phyloP scores from a whole-genome alignment of 1,139 yeast species.

The Candida albicans region DNA sequence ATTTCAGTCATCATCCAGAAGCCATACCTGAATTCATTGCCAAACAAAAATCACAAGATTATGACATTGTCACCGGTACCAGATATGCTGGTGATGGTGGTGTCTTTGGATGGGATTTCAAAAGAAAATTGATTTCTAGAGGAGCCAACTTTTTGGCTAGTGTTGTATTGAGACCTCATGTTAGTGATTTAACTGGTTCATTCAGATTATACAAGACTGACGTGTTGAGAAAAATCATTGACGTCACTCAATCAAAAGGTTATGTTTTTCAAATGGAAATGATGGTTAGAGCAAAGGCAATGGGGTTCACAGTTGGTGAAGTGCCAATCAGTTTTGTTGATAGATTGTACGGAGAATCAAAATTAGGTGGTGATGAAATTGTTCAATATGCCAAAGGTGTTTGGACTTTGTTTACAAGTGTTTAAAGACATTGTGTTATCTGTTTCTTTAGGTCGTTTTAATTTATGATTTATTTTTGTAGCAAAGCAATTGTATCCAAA shows the following conservation, averaged over 20 bases:
- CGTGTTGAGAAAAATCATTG: conserved; percentile 65
- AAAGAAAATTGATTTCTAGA: conserved; percentile 74
- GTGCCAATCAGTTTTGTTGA: conserved; percentile 82
- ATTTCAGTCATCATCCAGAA: conserved; percentile 79
- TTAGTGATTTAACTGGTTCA: conserved; percentile 77
- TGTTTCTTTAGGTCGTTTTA: background rate
- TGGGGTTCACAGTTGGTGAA: conserved; percentile 73
- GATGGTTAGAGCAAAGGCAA: conserved; percentile 79
- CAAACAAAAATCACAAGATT: conserved; percentile 63
- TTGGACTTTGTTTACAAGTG: conserved; percentile 66
- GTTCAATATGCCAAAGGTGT: conserved; percentile 76
- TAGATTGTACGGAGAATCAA: conserved; percentile 77
- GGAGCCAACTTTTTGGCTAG: conserved; percentile 83
- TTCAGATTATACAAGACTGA: conserved; percentile 75
- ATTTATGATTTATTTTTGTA: no score
- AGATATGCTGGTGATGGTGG: conserved; percentile 83
- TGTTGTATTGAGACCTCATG: conserved; percentile 68
- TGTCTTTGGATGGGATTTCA: conserved; percentile 83
- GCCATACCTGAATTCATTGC: conserved; percentile 76
- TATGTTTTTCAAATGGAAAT: conserved; percentile 89
- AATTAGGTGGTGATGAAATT: conserved; percentile 81
- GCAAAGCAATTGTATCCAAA: no score
- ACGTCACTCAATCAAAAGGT: conserved; percentile 73
- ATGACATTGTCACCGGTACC: conserved; percentile 83
- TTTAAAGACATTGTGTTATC: conserved; percentile 27